Evolutionary conservation across 1,139 yeast genomes (phyloP).

Genomic region (Meyerozyma sp.): DNA sequence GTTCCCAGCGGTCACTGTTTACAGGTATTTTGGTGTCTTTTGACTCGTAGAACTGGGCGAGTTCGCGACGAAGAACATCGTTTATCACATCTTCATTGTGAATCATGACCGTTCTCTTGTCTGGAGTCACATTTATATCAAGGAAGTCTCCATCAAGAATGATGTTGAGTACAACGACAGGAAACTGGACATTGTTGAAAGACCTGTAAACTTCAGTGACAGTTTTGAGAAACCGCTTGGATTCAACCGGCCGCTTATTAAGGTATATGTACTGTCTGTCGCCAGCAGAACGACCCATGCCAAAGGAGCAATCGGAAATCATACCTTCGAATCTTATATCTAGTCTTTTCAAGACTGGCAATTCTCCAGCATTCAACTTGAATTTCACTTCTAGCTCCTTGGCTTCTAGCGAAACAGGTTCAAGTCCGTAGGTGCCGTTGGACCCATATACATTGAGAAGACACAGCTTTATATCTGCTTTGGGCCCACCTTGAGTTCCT

Average conservation of each 20-base stretch:
- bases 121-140: conserved; percentile 90
- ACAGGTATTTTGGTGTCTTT: conserved; percentile 44
- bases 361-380: conserved; percentile 10
- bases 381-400: conserved; percentile 16
- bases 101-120: conserved; percentile 67
- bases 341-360: conserved; percentile 8
- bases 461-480: conserved; percentile 38
- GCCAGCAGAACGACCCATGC: conserved; percentile 55
- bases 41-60: conserved; percentile 37
- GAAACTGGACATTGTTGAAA: conserved; percentile 69
- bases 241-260: conserved; percentile 68
- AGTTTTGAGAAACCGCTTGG: conserved; percentile 52
- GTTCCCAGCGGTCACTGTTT: conserved; percentile 6
- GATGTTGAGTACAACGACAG: conserved; percentile 65
- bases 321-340: conserved; percentile 46
- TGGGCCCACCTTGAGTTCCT: conserved; percentile 42
- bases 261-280: conserved; percentile 75
- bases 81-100: conserved; percentile 59
- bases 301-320: conserved; percentile 73
- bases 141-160: conserved; percentile 44
- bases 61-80: conserved; percentile 41
- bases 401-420: conserved; percentile 35
- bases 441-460: conserved; percentile 69
- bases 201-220: conserved; percentile 69
- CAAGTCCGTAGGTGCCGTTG: conserved; percentile 52